phyloP scores from a whole-genome alignment of 768 basidiomycete species.

The Calocera cornea region DNA sequence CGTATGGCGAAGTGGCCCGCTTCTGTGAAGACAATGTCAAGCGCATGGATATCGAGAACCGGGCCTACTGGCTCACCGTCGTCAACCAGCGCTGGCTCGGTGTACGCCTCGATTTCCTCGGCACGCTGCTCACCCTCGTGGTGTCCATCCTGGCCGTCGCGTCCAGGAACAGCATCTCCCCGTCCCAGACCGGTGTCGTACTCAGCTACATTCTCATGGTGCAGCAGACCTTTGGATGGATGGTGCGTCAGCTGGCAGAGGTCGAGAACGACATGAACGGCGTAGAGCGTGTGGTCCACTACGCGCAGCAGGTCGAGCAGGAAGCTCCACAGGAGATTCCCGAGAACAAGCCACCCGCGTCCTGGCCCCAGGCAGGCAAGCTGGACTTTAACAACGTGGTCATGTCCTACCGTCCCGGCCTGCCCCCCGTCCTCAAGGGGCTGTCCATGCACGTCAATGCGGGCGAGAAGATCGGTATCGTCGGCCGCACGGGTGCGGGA shows the following conservation, averaged over 20 bases:
- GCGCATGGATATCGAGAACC: constrained; percentile 73
- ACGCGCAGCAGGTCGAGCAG: constrained; percentile 66
- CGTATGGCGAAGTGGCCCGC: constrained; percentile 65
- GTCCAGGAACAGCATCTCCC: constrained; percentile 58
- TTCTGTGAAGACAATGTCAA: constrained; percentile 64
- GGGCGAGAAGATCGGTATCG: constrained; percentile 86
- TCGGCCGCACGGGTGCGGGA: constrained; percentile 76
- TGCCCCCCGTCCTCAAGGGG: constrained; percentile 80
- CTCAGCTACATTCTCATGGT: constrained; percentile 67
- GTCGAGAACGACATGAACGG: constrained; percentile 91
- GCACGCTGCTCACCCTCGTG: constrained; percentile 47
- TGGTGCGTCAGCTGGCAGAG: constrained; percentile 65
- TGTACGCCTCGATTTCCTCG: constrained; percentile 78
- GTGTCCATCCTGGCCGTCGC: constrained; percentile 70
- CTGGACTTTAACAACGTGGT: constrained; percentile 65
- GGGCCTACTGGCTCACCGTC: constrained; percentile 78
- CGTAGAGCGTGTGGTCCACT: constrained; percentile 75
- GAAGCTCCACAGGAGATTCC: constrained; percentile 59
- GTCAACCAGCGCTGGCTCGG: constrained; percentile 79
- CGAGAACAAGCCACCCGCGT: constrained; percentile 40
- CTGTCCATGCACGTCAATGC: constrained; percentile 53
- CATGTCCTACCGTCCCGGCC: constrained; percentile 71
- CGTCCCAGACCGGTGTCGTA: constrained; percentile 49
- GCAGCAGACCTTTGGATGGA: constrained; percentile 61
- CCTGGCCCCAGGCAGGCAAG: constrained; percentile 64